Conservation (phyloP, 306 rosid genomes). For the Lablab purpureus region DNA sequence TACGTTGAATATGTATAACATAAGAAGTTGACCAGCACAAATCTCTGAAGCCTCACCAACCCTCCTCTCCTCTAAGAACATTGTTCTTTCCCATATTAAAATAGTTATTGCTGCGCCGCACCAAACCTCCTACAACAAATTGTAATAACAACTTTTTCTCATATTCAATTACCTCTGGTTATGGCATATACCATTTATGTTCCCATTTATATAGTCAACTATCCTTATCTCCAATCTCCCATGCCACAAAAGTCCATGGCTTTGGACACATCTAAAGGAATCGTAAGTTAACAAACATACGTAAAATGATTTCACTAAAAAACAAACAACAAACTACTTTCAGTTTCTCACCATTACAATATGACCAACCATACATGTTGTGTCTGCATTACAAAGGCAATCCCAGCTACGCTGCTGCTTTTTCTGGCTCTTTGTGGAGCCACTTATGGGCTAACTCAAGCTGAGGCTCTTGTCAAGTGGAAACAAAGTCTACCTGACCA, state of each 20-base stretch:
- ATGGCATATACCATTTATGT: not conserved
- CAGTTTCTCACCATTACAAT: not conserved
- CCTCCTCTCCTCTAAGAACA: not conserved
- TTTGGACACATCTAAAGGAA: not conserved
- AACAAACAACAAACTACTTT: not conserved
- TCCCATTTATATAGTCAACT: slow-evolving; percentile 14
- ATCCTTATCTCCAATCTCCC: not conserved
- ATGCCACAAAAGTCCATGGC: not conserved
- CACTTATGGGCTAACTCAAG: slow-evolving; percentile 41
- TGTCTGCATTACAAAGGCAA: not conserved
- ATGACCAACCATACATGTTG: slow-evolving; percentile 17
- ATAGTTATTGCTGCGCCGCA: not conserved
- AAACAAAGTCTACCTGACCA: slow-evolving; percentile 60
- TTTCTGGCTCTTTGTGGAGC: slow-evolving; percentile 20
- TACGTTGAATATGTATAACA: too few species aligned
- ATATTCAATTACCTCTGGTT: too few species aligned
- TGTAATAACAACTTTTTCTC: too few species aligned
- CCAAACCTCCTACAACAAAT: not conserved
- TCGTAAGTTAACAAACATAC: not conserved
- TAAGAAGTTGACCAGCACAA: too few species aligned
- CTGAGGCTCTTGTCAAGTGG: slow-evolving; percentile 64
- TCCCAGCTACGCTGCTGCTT: slow-evolving; percentile 2
- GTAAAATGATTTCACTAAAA: not conserved
- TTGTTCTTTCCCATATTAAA: not conserved
- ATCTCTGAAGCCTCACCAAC: too few species aligned